A percentile compares a stretch with the other conserved stretches of the same genome.
These are phyloP conservation scores for Ensete glaucum DNA, from an alignment of 176 grass and related monocot genomes.

Conservation along the genomic window DNA sequence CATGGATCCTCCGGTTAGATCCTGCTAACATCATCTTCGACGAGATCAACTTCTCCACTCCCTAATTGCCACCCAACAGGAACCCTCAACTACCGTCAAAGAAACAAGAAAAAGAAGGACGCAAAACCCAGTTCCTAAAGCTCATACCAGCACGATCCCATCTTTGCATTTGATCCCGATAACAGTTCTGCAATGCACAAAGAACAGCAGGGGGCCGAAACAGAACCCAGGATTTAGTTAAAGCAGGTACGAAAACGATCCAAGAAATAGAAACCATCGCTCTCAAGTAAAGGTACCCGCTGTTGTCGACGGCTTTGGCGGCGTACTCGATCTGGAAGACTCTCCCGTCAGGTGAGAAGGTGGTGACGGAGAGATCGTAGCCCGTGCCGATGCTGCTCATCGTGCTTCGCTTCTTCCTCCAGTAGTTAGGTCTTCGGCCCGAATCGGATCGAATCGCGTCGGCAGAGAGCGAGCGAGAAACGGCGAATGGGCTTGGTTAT, in stretches of 20 bases:
- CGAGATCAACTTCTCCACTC: slow-evolving; percentile 67
- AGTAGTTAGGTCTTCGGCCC: not conserved
- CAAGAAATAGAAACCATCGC: not conserved
- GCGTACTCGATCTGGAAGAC: slow-evolving; percentile 95
- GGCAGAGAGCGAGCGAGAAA: no score
- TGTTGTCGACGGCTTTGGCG: slow-evolving; percentile 80
- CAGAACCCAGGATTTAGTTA: slow-evolving; percentile 14
- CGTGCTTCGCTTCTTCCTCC: not conserved
- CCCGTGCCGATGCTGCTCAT: slow-evolving; percentile 96
- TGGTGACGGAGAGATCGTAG: slow-evolving; percentile 82
- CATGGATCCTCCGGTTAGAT: slow-evolving; percentile 83
- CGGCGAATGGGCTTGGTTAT: not conserved
- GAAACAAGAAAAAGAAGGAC: not conserved
- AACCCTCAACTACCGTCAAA: slow-evolving; percentile 4
- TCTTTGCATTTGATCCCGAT: slow-evolving; percentile 95
- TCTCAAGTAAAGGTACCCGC: slow-evolving; percentile 29
- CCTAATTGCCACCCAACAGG: slow-evolving; percentile 32
- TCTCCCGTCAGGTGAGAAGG: slow-evolving; percentile 74
- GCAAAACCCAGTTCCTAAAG: not conserved
- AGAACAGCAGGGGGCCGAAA: slow-evolving; percentile 1
- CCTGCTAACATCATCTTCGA: slow-evolving; percentile 79
- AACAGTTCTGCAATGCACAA: slow-evolving; percentile 39
- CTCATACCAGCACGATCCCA: slow-evolving; percentile 67
- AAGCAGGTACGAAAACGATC: not conserved
- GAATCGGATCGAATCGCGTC: not conserved